phyloP scores from a whole-genome alignment of 495 filamentous ascomycete genomes.

The Aspergillus biplanus region DNA sequence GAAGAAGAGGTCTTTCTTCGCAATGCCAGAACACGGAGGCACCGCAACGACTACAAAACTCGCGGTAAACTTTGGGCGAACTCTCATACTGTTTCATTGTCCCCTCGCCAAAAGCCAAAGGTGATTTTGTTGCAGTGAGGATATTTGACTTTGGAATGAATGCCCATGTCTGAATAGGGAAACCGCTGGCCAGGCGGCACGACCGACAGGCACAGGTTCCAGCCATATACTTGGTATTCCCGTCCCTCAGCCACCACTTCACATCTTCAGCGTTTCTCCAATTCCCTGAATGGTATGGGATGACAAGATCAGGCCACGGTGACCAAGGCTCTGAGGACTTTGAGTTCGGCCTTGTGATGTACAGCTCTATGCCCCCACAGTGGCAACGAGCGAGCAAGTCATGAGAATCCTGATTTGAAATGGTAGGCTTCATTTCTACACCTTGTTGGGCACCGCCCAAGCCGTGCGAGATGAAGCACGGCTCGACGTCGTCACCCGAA shows the following conservation, averaged over 20 bases:
- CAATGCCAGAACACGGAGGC: constrained; percentile 71
- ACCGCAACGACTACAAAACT: constrained; percentile 67
- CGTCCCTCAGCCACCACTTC: constrained; percentile 56
- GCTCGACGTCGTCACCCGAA: constrained; percentile 16
- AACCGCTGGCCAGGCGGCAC: constrained; percentile 65
- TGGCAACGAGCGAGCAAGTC: constrained; percentile 43
- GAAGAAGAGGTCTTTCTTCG: constrained; percentile 54
- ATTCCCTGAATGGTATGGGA: constrained; percentile 47
- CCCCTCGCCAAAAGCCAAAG: constrained; percentile 49
- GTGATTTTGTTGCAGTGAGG: constrained; percentile 39
- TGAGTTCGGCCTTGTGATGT: constrained; percentile 44
- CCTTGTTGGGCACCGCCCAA: constrained; percentile 25
- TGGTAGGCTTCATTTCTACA: constrained; percentile 1
- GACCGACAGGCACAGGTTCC: constrained; percentile 67
- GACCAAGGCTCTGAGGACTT: constrained; percentile 46
- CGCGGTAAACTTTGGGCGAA: constrained; percentile 56
- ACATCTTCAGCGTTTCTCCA: constrained; percentile 46
- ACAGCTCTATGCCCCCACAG: constrained; percentile 50
- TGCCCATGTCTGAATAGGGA: constrained; percentile 70
- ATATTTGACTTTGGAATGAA: constrained; percentile 69
- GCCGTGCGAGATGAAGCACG: constrained; percentile 26
- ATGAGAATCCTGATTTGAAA: constrained; percentile 8
- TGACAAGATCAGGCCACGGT: constrained; percentile 57
- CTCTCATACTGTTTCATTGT: constrained; percentile 58
- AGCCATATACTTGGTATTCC: constrained; percentile 58